Conservation (phyloP, 257 asterid species). For the Scutellaria baicalensis region DNA sequence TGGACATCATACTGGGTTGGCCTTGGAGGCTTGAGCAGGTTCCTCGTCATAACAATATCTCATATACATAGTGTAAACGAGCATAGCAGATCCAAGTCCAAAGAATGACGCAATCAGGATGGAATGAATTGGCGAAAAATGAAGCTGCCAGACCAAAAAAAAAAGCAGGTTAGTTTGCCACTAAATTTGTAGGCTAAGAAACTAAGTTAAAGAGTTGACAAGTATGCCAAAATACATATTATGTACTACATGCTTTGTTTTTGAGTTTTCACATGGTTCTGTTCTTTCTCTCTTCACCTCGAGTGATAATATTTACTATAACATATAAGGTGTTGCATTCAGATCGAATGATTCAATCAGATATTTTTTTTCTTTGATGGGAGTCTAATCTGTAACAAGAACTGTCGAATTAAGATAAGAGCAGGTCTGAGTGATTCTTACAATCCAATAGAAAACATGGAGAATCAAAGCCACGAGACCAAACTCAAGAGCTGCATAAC, state of each 20-base stretch:
- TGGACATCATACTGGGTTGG: slow-evolving; percentile 31
- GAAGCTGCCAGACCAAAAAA: slow-evolving; percentile 49
- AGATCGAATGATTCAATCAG: too few species aligned
- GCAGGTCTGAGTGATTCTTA: slow-evolving; percentile 23
- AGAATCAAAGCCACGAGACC: slow-evolving; percentile 57
- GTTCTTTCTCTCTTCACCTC: too few species aligned
- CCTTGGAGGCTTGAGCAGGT: slow-evolving; percentile 24
- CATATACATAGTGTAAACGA: slow-evolving; percentile 42
- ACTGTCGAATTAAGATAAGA: neutral
- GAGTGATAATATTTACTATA: too few species aligned
- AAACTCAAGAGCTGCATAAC: slow-evolving; percentile 80
- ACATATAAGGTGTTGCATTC: too few species aligned
- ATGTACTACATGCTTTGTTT: too few species aligned
- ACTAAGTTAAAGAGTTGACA: too few species aligned
- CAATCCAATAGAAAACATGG: slow-evolving; percentile 56
- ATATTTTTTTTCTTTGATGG: too few species aligned
- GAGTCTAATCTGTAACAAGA: neutral
- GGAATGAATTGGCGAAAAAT: slow-evolving; percentile 44
- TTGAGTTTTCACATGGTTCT: neutral
- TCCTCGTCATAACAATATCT: slow-evolving; percentile 36
- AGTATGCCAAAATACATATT: too few species aligned
- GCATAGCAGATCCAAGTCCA: slow-evolving; percentile 56
- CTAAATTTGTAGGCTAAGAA: neutral
- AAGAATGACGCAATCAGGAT: slow-evolving; percentile 51
- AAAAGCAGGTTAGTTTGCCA: neutral